Conservation (phyloP, 2,329 filamentous ascomycete species). For the Sporothrix luriei region DNA sequence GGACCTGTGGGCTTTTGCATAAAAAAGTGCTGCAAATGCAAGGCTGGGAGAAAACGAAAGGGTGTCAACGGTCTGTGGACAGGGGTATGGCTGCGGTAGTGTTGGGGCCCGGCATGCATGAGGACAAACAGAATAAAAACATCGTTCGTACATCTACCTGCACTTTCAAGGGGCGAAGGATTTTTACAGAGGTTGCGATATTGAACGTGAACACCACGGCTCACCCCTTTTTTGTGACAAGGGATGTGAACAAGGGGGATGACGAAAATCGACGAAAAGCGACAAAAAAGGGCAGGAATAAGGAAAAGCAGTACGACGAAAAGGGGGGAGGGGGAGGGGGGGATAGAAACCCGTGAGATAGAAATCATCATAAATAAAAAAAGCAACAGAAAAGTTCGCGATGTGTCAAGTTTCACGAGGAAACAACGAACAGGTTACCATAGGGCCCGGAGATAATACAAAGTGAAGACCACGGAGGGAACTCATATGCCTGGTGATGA, state of each 20-base stretch:
- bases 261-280: background rate
- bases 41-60: background rate
- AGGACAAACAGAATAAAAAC: background rate
- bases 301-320: background rate
- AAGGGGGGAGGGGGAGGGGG: too few species aligned
- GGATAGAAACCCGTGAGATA: background rate
- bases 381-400: background rate
- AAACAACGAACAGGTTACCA: background rate
- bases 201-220: background rate
- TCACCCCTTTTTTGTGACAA: slow-evolving; percentile 20
- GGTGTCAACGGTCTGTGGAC: background rate
- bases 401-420: background rate
- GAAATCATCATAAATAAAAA: background rate
- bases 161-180: slow-evolving; percentile 8
- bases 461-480: too few species aligned
- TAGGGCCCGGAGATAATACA: background rate
- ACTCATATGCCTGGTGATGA: background rate
- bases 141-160: background rate
- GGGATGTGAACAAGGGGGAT: slow-evolving; percentile 11
- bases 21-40: background rate
- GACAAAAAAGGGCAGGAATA: background rate
- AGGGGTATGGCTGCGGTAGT: slow-evolving; percentile 1
- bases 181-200: background rate
- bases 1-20: background rate
- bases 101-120: background rate